Evolutionary conservation across 2,329 filamentous ascomycete genomes (phyloP), one percentile per base, ranked within the genome.

Genomic region (Decorospora gaudefroyi): DNA sequence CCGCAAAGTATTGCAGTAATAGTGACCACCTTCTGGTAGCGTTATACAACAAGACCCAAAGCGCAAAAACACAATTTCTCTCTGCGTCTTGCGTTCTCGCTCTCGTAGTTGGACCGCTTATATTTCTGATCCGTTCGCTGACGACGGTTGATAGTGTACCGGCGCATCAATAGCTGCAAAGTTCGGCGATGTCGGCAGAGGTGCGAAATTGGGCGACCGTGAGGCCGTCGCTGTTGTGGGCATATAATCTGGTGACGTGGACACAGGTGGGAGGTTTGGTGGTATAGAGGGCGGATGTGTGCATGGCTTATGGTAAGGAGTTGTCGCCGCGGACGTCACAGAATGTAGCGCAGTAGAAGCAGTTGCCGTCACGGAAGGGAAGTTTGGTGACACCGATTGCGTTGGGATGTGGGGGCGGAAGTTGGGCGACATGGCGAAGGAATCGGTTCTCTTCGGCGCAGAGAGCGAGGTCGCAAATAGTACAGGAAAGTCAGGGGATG

Each of bases 401-500:
- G 18, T 27, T 10, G 38, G 44, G 11, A 38, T 42, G 3, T 22
- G 10, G 3, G 51, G 54, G 8, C 41, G 39, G 19, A 52, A 51
- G 31, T 51, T 53, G 1, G 56, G 54, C 6, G 57, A 54, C 9
- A 34, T 46, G n/a, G 47, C 46, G 26, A 55, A 55, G 1, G 53
- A 57, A 18, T 57, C 53, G 27, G 46, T 33, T 21, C 51, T 41
- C 28, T 55, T 57, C 5, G 45, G 26, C 9, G 38, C 16, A 0
- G 40, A 23, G 16, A 22, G 13, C 3, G 34, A 28, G 3, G 52
- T 46, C n/a, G 53, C 35, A n/a, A 59, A 51, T 6, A 57, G 21
- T 4, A 55, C 45, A 9, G 46, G 22, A 21, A 60, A 58, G 23
- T 59, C 53, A 4, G 59, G 55, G 6, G 61, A 60, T 9, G 50